These are phyloP conservation scores for Cladosporium halotolerans DNA, from an alignment of 2,329 filamentous ascomycete genomes.

Conservation along the genomic window DNA sequence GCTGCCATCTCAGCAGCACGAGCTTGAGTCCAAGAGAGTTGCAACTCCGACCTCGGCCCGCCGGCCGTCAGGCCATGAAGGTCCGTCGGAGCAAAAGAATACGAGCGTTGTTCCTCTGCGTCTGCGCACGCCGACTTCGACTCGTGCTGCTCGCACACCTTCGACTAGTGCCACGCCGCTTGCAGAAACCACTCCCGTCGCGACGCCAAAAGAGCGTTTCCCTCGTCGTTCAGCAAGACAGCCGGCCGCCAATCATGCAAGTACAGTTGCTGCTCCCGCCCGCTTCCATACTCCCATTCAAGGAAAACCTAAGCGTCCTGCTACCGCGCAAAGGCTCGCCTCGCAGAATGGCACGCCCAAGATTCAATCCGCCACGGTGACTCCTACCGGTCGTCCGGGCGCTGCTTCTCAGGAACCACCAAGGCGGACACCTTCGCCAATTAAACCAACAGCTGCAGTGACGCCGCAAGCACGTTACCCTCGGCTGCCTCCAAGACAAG, in stretches of 20 bases:
- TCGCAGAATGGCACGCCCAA: constrained; percentile 10
- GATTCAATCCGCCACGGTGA: neutral
- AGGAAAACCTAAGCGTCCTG: constrained; percentile 20
- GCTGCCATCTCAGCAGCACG: neutral
- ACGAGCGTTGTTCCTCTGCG: neutral
- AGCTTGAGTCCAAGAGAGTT: neutral
- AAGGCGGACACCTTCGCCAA: neutral
- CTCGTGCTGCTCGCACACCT: neutral
- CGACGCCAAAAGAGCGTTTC: constrained; percentile 15
- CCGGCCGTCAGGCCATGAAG: neutral
- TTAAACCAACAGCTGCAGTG: neutral
- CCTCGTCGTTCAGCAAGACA: constrained; percentile 15
- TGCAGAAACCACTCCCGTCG: neutral
- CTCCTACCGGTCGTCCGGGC: neutral
- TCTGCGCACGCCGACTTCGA: neutral
- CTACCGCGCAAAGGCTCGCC: constrained; percentile 22
- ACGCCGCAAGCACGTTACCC: constrained; percentile 6
- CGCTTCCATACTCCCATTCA: constrained; percentile 24
- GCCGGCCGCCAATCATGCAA: constrained; percentile 20
- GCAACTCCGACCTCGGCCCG: neutral
- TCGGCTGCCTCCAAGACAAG: neutral
- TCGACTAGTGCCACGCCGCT: neutral
- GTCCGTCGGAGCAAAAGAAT: neutral
- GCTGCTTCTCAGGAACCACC: neutral
- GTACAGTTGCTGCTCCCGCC: constrained; percentile 21